phyloP scores from a whole-genome alignment of 805 yeast genomes.

The Candida sonorensis region DNA sequence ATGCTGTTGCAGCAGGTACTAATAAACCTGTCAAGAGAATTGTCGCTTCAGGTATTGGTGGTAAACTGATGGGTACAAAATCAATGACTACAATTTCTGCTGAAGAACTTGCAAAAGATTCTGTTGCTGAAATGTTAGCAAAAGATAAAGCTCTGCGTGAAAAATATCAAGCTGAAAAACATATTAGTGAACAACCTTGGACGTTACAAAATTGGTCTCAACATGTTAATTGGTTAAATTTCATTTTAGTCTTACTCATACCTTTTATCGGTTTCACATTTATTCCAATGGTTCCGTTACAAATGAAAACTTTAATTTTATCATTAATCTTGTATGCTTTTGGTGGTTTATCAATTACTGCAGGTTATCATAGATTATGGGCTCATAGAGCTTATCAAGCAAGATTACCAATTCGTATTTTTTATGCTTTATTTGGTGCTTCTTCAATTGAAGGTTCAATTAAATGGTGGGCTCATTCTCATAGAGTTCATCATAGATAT shows the following conservation, averaged over 20 bases:
- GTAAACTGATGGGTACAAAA: constrained; percentile 76
- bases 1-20: constrained; percentile 77
- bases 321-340: constrained; percentile 46
- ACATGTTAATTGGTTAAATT: constrained; percentile 75
- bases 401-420: constrained; percentile 49
- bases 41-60: constrained; percentile 73
- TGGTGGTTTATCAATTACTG: constrained; percentile 74
- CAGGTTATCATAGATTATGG: constrained; percentile 79
- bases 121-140: constrained; percentile 38
- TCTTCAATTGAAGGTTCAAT: constrained; percentile 80
- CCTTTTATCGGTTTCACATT: constrained; percentile 49
- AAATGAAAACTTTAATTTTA: constrained; percentile 37
- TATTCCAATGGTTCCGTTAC: constrained; percentile 42
- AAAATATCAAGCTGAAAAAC: constrained; percentile 37
- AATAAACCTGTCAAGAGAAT: constrained; percentile 63
- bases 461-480: constrained; percentile 87
- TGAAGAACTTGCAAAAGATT: constrained; percentile 49
- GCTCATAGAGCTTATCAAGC: constrained; percentile 71
- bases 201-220: constrained; percentile 63
- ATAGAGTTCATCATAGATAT: constrained; percentile 81
- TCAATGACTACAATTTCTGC: constrained; percentile 63
- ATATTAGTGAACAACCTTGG: constrained; percentile 77
- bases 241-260: constrained; percentile 53
- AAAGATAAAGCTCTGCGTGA: constrained; percentile 37
- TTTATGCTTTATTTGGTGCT: constrained; percentile 74